Evolutionary conservation across 371 early-diverging fungal species (phyloP).

Genomic region (Mucor irregularis): DNA sequence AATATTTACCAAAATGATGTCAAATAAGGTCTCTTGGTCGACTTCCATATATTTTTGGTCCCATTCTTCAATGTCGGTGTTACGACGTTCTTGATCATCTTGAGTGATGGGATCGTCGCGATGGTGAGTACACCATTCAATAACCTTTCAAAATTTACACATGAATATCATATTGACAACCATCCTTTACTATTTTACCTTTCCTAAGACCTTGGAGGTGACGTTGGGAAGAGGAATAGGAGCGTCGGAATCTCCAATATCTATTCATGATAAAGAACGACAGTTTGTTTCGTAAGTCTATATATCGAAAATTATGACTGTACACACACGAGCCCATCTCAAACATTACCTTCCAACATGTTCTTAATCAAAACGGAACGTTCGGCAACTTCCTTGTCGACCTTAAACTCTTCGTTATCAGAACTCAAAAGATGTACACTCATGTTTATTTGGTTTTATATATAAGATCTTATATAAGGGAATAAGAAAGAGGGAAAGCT

Average conservation of each 20-base stretch:
- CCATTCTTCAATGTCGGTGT: slow-evolving; percentile 81
- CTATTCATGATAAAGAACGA: slow-evolving; percentile 23
- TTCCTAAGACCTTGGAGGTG: slow-evolving; percentile 65
- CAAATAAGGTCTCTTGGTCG: slow-evolving; percentile 78
- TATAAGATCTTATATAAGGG: no score
- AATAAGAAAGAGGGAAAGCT: no score
- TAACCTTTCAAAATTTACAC: slow-evolving; percentile 45
- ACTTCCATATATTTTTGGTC: slow-evolving; percentile 80
- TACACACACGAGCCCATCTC: not conserved
- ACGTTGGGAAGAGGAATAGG: slow-evolving; percentile 84
- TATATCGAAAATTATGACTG: not conserved
- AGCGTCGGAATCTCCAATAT: slow-evolving; percentile 74
- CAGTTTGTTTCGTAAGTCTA: not conserved
- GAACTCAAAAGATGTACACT: slow-evolving; percentile 55
- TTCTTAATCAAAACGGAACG: slow-evolving; percentile 92
- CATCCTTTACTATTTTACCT: slow-evolving; percentile 41
- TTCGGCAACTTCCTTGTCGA: slow-evolving; percentile 81
- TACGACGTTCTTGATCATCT: slow-evolving; percentile 65
- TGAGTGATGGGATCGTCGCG: slow-evolving; percentile 66
- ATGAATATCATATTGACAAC: not conserved
- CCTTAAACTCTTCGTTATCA: slow-evolving; percentile 76
- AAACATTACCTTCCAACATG: slow-evolving; percentile 84
- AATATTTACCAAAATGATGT: slow-evolving; percentile 69
- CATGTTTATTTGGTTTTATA: slow-evolving; percentile 26
- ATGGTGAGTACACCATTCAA: slow-evolving; percentile 84